Percentiles rank a stretch among this genome's conserved stretches.
phyloP scores from a whole-genome alignment of 352 stramenopile species.

The Phytophthora kernoviae region DNA sequence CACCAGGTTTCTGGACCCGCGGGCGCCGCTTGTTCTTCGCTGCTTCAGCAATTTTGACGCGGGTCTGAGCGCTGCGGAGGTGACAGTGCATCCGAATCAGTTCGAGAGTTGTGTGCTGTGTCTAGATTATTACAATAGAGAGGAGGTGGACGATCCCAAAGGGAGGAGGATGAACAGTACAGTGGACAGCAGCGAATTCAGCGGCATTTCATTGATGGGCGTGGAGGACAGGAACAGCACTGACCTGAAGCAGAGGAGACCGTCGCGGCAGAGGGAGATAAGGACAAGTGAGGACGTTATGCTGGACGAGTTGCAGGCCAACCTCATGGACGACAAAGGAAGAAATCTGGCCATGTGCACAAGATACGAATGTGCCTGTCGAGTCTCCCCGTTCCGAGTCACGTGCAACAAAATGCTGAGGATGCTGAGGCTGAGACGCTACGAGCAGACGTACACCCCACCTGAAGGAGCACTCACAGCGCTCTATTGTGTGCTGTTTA shows the following conservation, averaged over 20 bases:
- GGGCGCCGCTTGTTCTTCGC: slow-evolving; percentile 69
- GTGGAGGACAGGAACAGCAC: slow-evolving; percentile 10
- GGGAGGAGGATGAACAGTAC: slow-evolving; percentile 7
- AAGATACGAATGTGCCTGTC: slow-evolving; percentile 72
- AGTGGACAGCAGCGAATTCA: slow-evolving; percentile 31
- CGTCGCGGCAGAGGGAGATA: slow-evolving; percentile 5
- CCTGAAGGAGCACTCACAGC: slow-evolving; percentile 44
- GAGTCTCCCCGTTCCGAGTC: slow-evolving; percentile 62
- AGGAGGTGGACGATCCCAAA: slow-evolving; percentile 11
- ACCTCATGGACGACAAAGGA: slow-evolving; percentile 71
- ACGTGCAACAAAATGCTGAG: slow-evolving; percentile 63
- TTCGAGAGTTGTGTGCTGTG: slow-evolving; percentile 57
- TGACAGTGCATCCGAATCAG: slow-evolving; percentile 44
- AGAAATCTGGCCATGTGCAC: slow-evolving; percentile 75
- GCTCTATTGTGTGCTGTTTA: slow-evolving; percentile 67
- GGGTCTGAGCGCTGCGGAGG: slow-evolving; percentile 47
- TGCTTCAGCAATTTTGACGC: slow-evolving; percentile 88
- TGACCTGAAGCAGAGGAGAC: slow-evolving; percentile 21
- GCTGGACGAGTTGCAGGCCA: slow-evolving; percentile 66
- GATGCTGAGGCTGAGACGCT: slow-evolving; percentile 61
- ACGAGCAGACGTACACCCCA: slow-evolving; percentile 51
- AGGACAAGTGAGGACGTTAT: slow-evolving; percentile 20
- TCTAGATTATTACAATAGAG: slow-evolving; percentile 45
- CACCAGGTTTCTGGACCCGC: slow-evolving; percentile 72
- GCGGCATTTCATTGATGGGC: slow-evolving; percentile 25